Evolutionary conservation across 768 basidiomycete species (phyloP), one percentile per base, ranked within the genome.

Genomic region (Termitomyces eurrhizus): DNA sequence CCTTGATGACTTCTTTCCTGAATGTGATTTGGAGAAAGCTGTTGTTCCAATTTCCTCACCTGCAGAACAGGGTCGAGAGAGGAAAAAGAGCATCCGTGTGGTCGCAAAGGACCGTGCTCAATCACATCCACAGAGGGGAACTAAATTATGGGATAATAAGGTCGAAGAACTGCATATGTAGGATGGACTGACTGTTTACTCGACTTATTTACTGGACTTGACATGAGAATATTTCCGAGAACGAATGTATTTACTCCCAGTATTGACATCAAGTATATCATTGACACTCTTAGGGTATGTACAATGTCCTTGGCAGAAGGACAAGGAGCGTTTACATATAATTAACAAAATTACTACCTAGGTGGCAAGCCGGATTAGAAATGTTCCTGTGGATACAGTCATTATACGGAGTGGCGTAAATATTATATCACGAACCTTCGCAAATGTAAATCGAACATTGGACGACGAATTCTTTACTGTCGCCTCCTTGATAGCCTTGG

Each of bases 1-100:
- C 58, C 77, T 98, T 16, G 86, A 93, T 60, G 82, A 83, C 42
- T 96, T 88, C 75, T 98, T 98, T 78, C 94, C 94, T 16, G 81
- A 87, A 58, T 89, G 93, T 69, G 87, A 96, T 68, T 83, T 97
- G 54, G 93, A 97, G 69, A 86, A 90, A 67, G 89, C 90, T 1
- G 82, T 96, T 62, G 84, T 90, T 56, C 84, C 90, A 59, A 77
- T 82, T 33, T 75, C 78, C n/a, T 16, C 49, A 42, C 46, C 42
- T n/a, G 32, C 41, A 44, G 60, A 63, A 49, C 56, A 35, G 12
- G 26, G 54, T 26, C 37, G 60, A 32, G 61, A 62, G 3, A 66
- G 58, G 58, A 62, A 64, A 36, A 93, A 90, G 78, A 93, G 90
- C 45, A 95, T 97, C 57, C 84, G 92, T 54, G 82, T 87, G 56